Conservation (phyloP, 257 asterid species). For the Knoxia roxburghii region DNA sequence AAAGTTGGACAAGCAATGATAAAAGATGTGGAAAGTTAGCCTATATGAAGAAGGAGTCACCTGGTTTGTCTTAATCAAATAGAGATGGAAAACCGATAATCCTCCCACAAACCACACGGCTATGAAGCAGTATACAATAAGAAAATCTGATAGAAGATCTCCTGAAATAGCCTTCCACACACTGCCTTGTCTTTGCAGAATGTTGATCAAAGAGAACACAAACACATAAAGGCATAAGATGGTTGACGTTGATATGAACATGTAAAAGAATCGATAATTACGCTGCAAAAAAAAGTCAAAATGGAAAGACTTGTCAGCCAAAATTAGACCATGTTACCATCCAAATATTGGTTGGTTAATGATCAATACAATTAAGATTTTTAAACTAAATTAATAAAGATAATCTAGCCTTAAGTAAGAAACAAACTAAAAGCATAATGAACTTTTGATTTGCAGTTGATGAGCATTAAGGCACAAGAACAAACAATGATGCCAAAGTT, state of each 20-base stretch:
- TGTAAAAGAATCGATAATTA: conserved; percentile 77
- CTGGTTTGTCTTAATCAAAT: conserved; percentile 72
- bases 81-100: conserved; percentile 72
- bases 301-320: conserved; percentile 16
- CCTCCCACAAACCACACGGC: conserved; percentile 94
- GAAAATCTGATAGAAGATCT: conserved; percentile 66
- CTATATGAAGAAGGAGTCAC: conserved; percentile 16
- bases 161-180: conserved; percentile 45
- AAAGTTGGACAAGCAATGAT: too few species aligned
- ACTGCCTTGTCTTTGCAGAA: conserved; percentile 42
- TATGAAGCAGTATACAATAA: conserved; percentile 73
- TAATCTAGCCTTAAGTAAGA: too few species aligned
- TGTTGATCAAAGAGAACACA: conserved; percentile 53
- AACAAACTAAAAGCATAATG: too few species aligned
- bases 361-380: too few species aligned
- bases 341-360: background rate
- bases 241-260: conserved; percentile 78
- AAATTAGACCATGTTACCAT: background rate
- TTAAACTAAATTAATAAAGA: too few species aligned
- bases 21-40: too few species aligned
- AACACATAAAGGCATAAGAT: conserved; percentile 63
- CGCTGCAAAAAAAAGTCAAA: conserved; percentile 55
- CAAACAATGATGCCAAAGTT: background rate
- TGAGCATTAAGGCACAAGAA: background rate
- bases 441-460: too few species aligned